Conservation (phyloP, 192 early-diverging fungal genomes). For the Umbelopsis isabellina region DNA sequence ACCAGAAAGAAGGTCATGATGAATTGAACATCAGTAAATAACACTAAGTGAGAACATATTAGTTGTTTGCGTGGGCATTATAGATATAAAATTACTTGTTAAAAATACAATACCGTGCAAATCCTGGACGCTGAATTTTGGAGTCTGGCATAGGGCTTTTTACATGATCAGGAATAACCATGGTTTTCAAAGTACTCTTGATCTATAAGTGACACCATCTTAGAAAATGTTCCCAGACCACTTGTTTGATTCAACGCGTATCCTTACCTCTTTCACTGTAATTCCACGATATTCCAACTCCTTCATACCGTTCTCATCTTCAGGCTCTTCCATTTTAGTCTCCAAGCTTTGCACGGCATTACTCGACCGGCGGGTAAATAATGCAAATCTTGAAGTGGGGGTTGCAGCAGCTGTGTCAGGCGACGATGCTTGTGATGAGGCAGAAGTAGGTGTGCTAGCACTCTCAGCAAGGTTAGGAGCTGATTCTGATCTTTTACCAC, state of each 20-base stretch:
- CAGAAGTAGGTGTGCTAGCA: conserved; percentile 10
- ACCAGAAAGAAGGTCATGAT: no score
- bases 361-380: neutral
- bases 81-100: neutral
- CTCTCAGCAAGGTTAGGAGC: neutral
- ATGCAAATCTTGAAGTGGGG: neutral
- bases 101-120: conserved; percentile 27
- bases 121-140: conserved; percentile 39
- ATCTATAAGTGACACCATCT: neutral
- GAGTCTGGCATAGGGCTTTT: conserved; percentile 33
- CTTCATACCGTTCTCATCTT: conserved; percentile 34
- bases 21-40: conserved; percentile 2
- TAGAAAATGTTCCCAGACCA: neutral
- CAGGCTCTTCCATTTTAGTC: neutral
- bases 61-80: neutral
- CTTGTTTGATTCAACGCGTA: neutral
- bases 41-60: neutral
- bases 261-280: conserved; percentile 36
- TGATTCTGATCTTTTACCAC: conserved; percentile 16
- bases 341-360: neutral
- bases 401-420: neutral
- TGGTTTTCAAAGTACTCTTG: conserved; percentile 43
- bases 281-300: conserved; percentile 43
- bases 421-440: conserved; percentile 9
- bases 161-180: conserved; percentile 40